Evolutionary conservation across 352 stramenopile genomes (phyloP).

Genomic region (Elongisporangium senticosum): DNA sequence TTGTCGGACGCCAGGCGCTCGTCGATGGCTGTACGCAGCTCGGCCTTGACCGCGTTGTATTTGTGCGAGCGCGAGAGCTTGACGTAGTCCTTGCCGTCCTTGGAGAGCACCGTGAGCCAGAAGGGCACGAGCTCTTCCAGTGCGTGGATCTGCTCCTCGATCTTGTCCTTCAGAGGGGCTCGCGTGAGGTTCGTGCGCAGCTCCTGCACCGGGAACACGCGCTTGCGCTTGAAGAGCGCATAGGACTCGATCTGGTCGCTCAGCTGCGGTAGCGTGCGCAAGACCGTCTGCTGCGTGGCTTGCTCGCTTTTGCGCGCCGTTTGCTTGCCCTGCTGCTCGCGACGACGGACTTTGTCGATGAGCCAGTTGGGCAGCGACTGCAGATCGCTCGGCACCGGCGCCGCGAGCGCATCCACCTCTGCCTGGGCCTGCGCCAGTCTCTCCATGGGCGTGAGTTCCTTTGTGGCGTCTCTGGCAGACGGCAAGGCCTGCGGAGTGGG

Average conservation of each 20-base stretch:
- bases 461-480: neutral
- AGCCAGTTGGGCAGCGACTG: slow-evolving; percentile 72
- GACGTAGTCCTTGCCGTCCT: slow-evolving; percentile 64
- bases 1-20: neutral
- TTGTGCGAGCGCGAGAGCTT: slow-evolving; percentile 49
- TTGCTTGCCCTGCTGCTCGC: slow-evolving; percentile 40
- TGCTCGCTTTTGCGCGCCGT: slow-evolving; percentile 37
- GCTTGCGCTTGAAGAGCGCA: slow-evolving; percentile 58
- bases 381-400: slow-evolving; percentile 59
- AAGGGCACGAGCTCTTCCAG: slow-evolving; percentile 66
- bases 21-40: slow-evolving; percentile 43
- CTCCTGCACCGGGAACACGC: slow-evolving; percentile 43
- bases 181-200: slow-evolving; percentile 38
- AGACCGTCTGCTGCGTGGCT: slow-evolving; percentile 32
- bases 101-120: slow-evolving; percentile 62
- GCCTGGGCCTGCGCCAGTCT: slow-evolving; percentile 9
- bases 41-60: slow-evolving; percentile 64
- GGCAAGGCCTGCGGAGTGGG: neutral
- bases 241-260: slow-evolving; percentile 73
- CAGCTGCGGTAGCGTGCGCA: slow-evolving; percentile 63
- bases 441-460: neutral
- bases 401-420: slow-evolving; percentile 43
- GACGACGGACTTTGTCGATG: slow-evolving; percentile 61
- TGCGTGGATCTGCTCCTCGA: slow-evolving; percentile 66
- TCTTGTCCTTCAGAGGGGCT: slow-evolving; percentile 45